Evolutionary conservation across 176 grass and related monocot species (phyloP).

Genomic region (Lolium multiflorum): DNA sequence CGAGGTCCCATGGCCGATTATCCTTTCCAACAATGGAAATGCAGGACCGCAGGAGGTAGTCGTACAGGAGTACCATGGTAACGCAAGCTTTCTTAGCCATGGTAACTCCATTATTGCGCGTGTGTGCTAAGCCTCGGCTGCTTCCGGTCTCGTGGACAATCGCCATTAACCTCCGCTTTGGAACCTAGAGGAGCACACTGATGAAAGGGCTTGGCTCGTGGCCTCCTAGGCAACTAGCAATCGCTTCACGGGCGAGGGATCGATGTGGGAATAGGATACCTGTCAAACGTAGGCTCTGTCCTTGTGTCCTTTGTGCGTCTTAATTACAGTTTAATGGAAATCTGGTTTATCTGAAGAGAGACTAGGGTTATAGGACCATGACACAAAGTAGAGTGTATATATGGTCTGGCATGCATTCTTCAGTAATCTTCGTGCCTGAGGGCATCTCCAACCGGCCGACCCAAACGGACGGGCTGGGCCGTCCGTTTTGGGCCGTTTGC

Average conservation of each 20-base stretch:
- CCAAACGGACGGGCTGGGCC: too few relatives aligned
- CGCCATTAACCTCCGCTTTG: conserved; percentile 10
- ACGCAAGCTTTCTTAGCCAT: not conserved
- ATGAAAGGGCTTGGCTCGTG: conserved; percentile 12
- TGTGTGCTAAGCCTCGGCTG: not conserved
- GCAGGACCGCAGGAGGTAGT: not conserved
- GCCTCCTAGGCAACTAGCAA: not conserved
- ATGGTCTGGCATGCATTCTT: too few relatives aligned
- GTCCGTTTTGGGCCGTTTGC: too few relatives aligned
- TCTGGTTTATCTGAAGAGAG: not conserved
- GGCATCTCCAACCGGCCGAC: too few relatives aligned
- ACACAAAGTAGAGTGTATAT: too few relatives aligned
- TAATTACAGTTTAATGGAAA: not conserved
- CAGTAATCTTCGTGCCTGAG: too few relatives aligned
- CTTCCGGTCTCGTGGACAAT: not conserved
- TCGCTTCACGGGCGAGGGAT: conserved; percentile 52
- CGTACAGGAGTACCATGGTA: not conserved
- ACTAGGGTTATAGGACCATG: too few relatives aligned
- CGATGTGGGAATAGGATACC: not conserved
- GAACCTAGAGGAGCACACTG: conserved; percentile 28
- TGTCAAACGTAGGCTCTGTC: not conserved
- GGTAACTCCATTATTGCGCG: conserved; percentile 18
- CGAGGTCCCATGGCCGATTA: not conserved
- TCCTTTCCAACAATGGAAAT: conserved; percentile 18
- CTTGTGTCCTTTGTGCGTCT: not conserved